These are phyloP conservation scores for Dryadomyces quercus-mongolicae DNA, from an alignment of 2,329 filamentous ascomycete genomes.

Conservation along the genomic window DNA sequence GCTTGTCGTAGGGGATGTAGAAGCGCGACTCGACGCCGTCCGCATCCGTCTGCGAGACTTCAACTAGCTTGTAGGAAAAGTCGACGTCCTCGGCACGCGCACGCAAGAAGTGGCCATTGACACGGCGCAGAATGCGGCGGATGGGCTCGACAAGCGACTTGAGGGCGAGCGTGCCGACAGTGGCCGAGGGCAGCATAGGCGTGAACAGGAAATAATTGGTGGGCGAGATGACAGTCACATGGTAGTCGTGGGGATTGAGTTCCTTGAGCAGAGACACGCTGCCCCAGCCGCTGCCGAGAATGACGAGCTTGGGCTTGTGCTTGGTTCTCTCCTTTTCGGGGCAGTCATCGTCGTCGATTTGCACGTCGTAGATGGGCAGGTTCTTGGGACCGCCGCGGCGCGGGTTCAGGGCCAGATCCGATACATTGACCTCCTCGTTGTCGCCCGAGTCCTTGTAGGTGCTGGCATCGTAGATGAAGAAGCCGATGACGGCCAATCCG, in stretches of 20 bases:
- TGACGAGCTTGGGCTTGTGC: slow-evolving; percentile 84
- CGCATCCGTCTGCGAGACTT: slow-evolving; percentile 63
- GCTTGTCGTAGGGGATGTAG: slow-evolving; percentile 95
- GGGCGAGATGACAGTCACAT: slow-evolving; percentile 88
- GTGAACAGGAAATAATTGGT: slow-evolving; percentile 98
- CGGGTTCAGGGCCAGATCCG: slow-evolving; percentile 69
- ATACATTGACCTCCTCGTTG: slow-evolving; percentile 67
- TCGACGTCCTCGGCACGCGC: slow-evolving; percentile 81
- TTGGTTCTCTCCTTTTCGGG: slow-evolving; percentile 58
- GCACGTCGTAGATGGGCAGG: slow-evolving; percentile 74
- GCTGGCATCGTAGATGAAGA: slow-evolving; percentile 88
- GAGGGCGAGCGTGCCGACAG: slow-evolving; percentile 86
- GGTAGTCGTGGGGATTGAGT: slow-evolving; percentile 81
- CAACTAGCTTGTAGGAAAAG: slow-evolving; percentile 82
- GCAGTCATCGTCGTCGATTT: slow-evolving; percentile 88
- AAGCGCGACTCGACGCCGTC: slow-evolving; percentile 66
- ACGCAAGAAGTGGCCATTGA: slow-evolving; percentile 82
- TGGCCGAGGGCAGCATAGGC: slow-evolving; percentile 93
- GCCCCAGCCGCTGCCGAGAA: slow-evolving; percentile 91
- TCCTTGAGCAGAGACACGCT: slow-evolving; percentile 86
- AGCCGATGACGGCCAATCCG: slow-evolving; percentile 58
- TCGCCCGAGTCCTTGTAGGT: slow-evolving; percentile 69
- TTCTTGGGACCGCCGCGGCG: slow-evolving; percentile 86
- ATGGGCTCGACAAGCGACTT: slow-evolving; percentile 89
- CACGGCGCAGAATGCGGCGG: slow-evolving; percentile 63